phyloP scores from a whole-genome alignment of 176 grass and related monocot genomes.

The Oryza australiensis region DNA sequence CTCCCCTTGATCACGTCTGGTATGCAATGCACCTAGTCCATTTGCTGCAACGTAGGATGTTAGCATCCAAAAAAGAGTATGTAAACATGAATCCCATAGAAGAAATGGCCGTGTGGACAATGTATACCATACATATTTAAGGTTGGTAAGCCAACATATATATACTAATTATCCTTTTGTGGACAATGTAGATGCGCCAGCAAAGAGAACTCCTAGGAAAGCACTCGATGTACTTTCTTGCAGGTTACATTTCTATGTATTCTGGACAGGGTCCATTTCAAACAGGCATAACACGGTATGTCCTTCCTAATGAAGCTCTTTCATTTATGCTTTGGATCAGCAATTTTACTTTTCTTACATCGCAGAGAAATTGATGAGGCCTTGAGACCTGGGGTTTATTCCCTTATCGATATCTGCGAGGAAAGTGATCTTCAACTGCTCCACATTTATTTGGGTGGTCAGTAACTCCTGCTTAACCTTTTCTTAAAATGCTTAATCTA shows the following conservation, averaged over 20 bases:
- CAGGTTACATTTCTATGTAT: slow-evolving; percentile 81
- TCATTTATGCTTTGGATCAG: slow-evolving; percentile 14
- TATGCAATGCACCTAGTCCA: slow-evolving; percentile 1
- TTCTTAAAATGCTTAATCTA: background rate
- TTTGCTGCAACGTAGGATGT: slow-evolving; percentile 1
- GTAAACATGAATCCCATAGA: background rate
- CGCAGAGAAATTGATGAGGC: slow-evolving; percentile 83
- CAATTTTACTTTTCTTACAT: slow-evolving; percentile 17
- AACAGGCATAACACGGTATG: slow-evolving; percentile 80
- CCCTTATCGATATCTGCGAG: slow-evolving; percentile 87
- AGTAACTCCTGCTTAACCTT: slow-evolving; percentile 29
- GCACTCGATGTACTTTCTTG: slow-evolving; percentile 75
- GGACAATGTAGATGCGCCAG: slow-evolving; percentile 79
- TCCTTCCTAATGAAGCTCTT: slow-evolving; percentile 25
- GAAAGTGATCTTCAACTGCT: slow-evolving; percentile 90
- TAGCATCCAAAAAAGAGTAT: slow-evolving; percentile 9
- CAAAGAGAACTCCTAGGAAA: slow-evolving; percentile 78
- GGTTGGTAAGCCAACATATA: slow-evolving; percentile 2
- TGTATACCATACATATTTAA: slow-evolving; percentile 13
- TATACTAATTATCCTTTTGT: slow-evolving; percentile 38
- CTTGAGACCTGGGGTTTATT: slow-evolving; percentile 88
- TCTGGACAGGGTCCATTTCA: slow-evolving; percentile 75
- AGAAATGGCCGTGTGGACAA: background rate
- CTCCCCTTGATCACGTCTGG: slow-evolving; percentile 9
- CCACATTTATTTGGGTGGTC: slow-evolving; percentile 89